These are phyloP conservation scores for Diplosphaera chodatii DNA, from an alignment of 139 green algal genomes.

Conservation along the genomic window DNA sequence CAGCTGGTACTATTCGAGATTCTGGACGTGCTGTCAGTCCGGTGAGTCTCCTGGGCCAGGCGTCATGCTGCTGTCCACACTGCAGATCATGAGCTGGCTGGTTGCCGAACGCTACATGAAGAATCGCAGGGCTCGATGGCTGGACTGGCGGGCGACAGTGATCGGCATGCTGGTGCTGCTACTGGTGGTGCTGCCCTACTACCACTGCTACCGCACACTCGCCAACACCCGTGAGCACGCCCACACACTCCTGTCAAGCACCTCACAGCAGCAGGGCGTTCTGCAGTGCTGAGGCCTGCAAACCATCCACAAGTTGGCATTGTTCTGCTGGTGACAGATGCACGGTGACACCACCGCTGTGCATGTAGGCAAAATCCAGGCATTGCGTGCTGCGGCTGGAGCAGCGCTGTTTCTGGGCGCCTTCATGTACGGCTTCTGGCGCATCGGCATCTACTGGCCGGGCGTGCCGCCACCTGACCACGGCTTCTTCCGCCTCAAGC, in stretches of 20 bases:
- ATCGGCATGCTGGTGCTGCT: slow-evolving; percentile 72
- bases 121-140: slow-evolving; percentile 61
- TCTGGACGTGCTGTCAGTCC: slow-evolving; percentile 52
- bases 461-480: slow-evolving; percentile 34
- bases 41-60: no score
- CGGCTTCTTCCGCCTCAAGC: slow-evolving; percentile 22
- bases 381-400: slow-evolving; percentile 17
- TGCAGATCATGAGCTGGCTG: no score
- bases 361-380: slow-evolving; percentile 5
- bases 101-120: no score
- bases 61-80: no score
- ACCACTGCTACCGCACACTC: slow-evolving; percentile 65
- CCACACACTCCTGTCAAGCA: no score
- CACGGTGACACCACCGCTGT: no score
- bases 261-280: no score
- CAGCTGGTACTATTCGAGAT: slow-evolving; percentile 88
- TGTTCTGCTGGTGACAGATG: no score
- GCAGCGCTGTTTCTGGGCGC: slow-evolving; percentile 18
- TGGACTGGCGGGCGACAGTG: slow-evolving; percentile 75
- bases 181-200: slow-evolving; percentile 76
- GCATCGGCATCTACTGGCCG: slow-evolving; percentile 53
- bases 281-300: no score
- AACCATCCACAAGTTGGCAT: no score
- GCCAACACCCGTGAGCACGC: slow-evolving; percentile 21
- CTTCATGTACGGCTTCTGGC: slow-evolving; percentile 71